phyloP scores from a whole-genome alignment of 305 asterid genomes.

The Solanum hybrid region DNA sequence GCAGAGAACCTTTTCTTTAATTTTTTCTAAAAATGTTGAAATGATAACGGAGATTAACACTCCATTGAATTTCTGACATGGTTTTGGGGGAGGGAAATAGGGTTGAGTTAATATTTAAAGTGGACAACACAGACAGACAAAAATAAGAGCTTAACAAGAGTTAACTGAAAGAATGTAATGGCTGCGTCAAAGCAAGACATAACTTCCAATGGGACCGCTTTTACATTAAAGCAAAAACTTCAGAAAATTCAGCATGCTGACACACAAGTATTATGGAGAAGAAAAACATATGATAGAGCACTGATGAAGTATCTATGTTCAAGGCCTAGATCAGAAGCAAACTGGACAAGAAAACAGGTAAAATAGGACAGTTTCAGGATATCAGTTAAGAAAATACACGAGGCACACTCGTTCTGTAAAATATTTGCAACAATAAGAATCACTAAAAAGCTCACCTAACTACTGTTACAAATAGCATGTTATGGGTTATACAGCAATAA shows the following conservation, averaged over 20 bases:
- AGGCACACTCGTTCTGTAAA: background rate
- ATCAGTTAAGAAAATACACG: background rate
- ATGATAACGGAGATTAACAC: background rate
- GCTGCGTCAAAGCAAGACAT: background rate
- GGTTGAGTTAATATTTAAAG: background rate
- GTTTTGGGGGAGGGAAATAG: background rate
- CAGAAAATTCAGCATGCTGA: background rate
- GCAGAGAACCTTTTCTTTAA: background rate
- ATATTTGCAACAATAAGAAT: background rate
- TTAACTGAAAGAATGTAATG: background rate
- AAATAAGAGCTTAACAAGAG: background rate
- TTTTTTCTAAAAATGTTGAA: background rate
- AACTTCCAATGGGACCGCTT: background rate
- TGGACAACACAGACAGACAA: background rate
- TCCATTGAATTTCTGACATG: background rate
- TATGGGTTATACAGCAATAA: background rate
- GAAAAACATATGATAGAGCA: background rate
- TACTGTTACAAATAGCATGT: background rate
- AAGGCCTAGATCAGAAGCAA: background rate
- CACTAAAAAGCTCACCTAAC: background rate
- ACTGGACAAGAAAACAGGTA: background rate
- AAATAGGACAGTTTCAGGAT: background rate
- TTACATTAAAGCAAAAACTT: background rate
- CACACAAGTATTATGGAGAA: background rate
- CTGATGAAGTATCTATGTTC: background rate